Base-by-base conservation (phyloP, 2,329 filamentous ascomycete species). In the Colletotrichum euphorbiae region DNA sequence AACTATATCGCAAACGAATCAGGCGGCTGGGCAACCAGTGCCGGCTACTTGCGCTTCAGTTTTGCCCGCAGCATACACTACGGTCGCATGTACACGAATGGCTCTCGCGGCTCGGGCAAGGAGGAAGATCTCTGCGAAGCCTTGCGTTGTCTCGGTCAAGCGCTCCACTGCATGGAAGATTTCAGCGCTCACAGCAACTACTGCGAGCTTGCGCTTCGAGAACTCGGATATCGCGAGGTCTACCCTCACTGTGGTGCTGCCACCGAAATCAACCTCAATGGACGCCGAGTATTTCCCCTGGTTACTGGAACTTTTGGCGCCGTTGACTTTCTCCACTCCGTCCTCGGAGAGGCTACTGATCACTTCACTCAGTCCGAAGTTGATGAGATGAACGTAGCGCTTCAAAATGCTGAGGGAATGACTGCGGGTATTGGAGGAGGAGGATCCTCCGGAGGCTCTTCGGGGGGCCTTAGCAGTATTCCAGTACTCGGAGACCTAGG, bases 1-100 rank as follows among this genome's bases (percentile, higher is more conserved):
- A 98, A 98, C 78, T 99, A 99, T 79, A 98, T 99, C 72, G 90
- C 95, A 69, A 98, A 98, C 75, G 95, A 98, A 77, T 83, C 81
- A 13, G 93, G 94, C 4, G 87, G 88, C 45, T 98, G 94, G 92
- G 93, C 94, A 1, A 99, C 96, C 19, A 97, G 94, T 71, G 84
- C 92, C 7, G 94, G 92, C 43, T 98, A 95, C 75, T 85, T 97
- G 68, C 89, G 90, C 72, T 93, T 89, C 79, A 94, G 91, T 73
- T 84, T 96, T 70, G 85, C 85, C 13, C 87, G 92, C 68, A 88
- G 90, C 76, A 92, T 95, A 70, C 92, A 95, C 79, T 94, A 87
- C 73, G 93, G 92, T 13, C 86, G 93, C 40, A 80, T 92, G 31
- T 95, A 94, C 76, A 92, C 89, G 28, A 88, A 84, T 73, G 91